A percentile compares a stretch with the other conserved stretches of the same genome.
Conservation (phyloP, 805 yeast species). For the Candida boidinii region DNA sequence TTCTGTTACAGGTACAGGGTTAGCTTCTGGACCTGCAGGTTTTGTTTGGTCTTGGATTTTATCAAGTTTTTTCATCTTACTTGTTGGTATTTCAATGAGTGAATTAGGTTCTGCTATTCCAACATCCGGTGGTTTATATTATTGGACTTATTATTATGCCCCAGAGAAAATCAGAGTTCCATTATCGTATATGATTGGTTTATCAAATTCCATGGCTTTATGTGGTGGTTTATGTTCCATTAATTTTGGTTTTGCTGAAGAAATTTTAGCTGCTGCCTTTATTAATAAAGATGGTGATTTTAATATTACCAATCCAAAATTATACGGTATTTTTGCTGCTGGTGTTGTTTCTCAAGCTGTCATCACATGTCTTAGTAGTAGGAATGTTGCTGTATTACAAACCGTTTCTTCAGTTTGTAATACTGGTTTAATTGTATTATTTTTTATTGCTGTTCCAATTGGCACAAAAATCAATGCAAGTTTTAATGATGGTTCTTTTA, state of each 20-base stretch:
- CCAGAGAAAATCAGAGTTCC: constrained; percentile 43
- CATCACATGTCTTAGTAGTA: constrained; percentile 46
- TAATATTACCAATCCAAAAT: constrained; percentile 38
- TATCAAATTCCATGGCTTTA: constrained; percentile 55
- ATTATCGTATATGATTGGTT: constrained; percentile 52
- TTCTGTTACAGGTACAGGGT: constrained; percentile 42
- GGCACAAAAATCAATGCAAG: constrained; percentile 35
- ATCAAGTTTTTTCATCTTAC: constrained; percentile 41
- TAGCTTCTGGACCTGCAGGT: constrained; percentile 47
- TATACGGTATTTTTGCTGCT: constrained; percentile 58
- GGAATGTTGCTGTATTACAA: constrained; percentile 47
- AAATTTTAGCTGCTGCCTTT: constrained; percentile 48
- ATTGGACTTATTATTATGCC: constrained; percentile 58
- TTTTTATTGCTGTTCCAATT: constrained; percentile 54
- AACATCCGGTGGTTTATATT: constrained; percentile 65
- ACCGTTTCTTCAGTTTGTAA: constrained; percentile 48
- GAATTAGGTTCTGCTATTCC: constrained; percentile 62
- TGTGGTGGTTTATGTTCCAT: constrained; percentile 57
- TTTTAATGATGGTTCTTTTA: constrained; percentile 38
- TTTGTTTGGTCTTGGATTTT: constrained; percentile 46
- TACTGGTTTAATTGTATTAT: constrained; percentile 37
- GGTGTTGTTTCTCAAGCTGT: constrained; percentile 41
- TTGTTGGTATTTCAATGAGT: constrained; percentile 52
- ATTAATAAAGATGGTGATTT: constrained; percentile 41
- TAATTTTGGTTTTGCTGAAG: constrained; percentile 55